These are phyloP conservation scores for Russula virescens DNA, from an alignment of 768 basidiomycete genomes.

Conservation along the genomic window DNA sequence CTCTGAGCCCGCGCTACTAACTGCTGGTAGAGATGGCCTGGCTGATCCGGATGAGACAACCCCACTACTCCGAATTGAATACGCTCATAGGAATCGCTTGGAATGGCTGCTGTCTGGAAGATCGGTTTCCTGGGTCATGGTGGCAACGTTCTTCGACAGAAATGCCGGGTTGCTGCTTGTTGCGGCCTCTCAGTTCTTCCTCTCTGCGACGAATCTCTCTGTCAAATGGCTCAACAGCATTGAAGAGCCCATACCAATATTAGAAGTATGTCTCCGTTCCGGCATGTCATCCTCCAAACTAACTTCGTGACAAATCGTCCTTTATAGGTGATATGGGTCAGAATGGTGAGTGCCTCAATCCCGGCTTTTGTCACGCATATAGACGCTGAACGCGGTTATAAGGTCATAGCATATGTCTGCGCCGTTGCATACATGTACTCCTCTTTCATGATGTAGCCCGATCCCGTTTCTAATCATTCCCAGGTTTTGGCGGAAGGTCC, in stretches of 20 bases:
- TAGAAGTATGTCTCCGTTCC: too few relatives aligned
- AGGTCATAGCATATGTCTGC: slow-evolving; percentile 50
- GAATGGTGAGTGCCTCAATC: slow-evolving; percentile 43
- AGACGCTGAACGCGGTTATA: background rate
- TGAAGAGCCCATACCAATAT: slow-evolving; percentile 35
- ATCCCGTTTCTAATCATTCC: background rate
- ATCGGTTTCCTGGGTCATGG: too few relatives aligned
- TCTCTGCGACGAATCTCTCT: slow-evolving; percentile 53
- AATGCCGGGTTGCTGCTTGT: slow-evolving; percentile 62
- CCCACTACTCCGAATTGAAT: too few relatives aligned
- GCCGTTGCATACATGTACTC: slow-evolving; percentile 47
- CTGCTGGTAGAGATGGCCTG: too few relatives aligned
- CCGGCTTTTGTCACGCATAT: slow-evolving; percentile 12
- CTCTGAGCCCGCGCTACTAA: too few relatives aligned
- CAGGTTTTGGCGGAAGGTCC: slow-evolving; percentile 38
- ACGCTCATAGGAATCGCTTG: too few relatives aligned
- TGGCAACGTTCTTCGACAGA: background rate
- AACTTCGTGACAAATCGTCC: too few relatives aligned
- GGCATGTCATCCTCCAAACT: too few relatives aligned
- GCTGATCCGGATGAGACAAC: too few relatives aligned
- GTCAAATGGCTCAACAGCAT: slow-evolving; percentile 58
- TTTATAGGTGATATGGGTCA: slow-evolving; percentile 45
- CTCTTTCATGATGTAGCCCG: background rate
- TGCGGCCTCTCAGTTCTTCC: slow-evolving; percentile 50
- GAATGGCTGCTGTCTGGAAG: too few relatives aligned